Evolutionary conservation across 2,329 filamentous ascomycete species (phyloP), one percentile per base, ranked within the genome.

Genomic region (Talaromyces rugulosus): DNA sequence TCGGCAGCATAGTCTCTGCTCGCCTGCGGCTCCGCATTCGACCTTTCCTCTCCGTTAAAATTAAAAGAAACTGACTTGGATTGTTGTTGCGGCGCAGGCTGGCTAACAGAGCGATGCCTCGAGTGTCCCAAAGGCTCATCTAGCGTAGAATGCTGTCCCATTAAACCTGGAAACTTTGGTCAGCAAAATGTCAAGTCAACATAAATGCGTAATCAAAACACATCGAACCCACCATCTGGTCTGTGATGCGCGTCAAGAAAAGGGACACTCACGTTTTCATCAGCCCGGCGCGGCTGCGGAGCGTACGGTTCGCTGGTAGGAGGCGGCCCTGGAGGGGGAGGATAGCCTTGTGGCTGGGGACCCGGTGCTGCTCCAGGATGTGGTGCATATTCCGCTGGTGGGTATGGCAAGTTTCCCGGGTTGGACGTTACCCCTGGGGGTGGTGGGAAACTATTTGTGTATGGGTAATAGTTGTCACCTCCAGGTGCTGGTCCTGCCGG

Each of bases 221-320:
- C 65, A 66, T 65, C 63, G 64, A 74, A 80, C 77, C 72, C 77
- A 80, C 78, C 77, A 75, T 78, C 71, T 67, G 71, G 66, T 68
- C 67, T 66, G 67, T 70, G 72, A 68, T 72, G 67, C 69, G 73
- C 69, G 70, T 74, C 70, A 71, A 69, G 69, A 70, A 71, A 66
- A 67, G 69, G 71, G 73, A 73, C 72, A 81, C 80, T 81, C 78
- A 82, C 80, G 80, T 81, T 81, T 70, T 81, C 79, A 72, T 81
- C 78, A 63, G 73, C 75, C 66, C 77, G 72, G 64, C 74, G 70
- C 56, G 74, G 70, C 67, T 71, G 68, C 31, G 74, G 67, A 28
- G 73, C 72, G 64, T 79, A 80, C n/a, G 72, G 70, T 62, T 78
- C 74, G 34, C 71, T 69, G 58, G 69, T 74, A 56, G 70, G 69